Percentiles rank a stretch among this genome's conserved stretches.
These are phyloP conservation scores for Aspergillus novofumigatus DNA, from an alignment of 2,329 filamentous ascomycete genomes.

Conservation along the genomic window DNA sequence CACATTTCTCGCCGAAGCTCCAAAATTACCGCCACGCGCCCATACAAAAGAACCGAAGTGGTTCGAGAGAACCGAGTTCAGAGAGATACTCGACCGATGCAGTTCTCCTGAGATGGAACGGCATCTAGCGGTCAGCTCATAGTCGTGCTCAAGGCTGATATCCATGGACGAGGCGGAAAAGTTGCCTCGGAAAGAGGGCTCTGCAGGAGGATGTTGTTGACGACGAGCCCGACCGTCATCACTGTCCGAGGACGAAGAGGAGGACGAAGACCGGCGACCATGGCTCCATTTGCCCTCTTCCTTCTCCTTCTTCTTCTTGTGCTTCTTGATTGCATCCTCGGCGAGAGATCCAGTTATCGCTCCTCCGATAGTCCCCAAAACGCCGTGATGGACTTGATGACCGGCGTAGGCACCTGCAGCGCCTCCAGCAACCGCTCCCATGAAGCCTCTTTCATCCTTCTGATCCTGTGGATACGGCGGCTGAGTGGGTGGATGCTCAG, in stretches of 20 bases:
- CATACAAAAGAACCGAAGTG: conserved; percentile 33
- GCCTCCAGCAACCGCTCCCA: conserved; percentile 43
- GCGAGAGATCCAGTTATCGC: conserved; percentile 43
- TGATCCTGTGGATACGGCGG: conserved; percentile 9
- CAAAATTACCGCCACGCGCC: conserved; percentile 36
- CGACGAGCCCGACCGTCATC: background rate
- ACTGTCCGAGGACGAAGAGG: background rate
- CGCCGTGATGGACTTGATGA: conserved; percentile 43
- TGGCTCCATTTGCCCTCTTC: conserved; percentile 7
- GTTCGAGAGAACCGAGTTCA: conserved; percentile 39
- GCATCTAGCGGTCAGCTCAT: conserved; percentile 37
- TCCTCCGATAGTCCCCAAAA: conserved; percentile 44
- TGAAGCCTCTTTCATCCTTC: conserved; percentile 41
- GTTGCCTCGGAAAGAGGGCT: conserved; percentile 25
- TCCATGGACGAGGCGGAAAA: conserved; percentile 31
- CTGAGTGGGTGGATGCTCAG: background rate
- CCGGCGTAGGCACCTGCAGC: conserved; percentile 42
- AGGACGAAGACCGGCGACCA: background rate
- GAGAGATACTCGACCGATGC: conserved; percentile 28
- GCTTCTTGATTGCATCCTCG: conserved; percentile 43
- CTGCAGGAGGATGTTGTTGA: background rate
- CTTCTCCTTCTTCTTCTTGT: conserved; percentile 25
- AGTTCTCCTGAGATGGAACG: conserved; percentile 27
- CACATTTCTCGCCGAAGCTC: conserved; percentile 26
- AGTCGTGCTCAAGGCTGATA: conserved; percentile 32